These are phyloP conservation scores for Cochlearia excelsa DNA, from an alignment of 345 rosid species.

Conservation along the genomic window DNA sequence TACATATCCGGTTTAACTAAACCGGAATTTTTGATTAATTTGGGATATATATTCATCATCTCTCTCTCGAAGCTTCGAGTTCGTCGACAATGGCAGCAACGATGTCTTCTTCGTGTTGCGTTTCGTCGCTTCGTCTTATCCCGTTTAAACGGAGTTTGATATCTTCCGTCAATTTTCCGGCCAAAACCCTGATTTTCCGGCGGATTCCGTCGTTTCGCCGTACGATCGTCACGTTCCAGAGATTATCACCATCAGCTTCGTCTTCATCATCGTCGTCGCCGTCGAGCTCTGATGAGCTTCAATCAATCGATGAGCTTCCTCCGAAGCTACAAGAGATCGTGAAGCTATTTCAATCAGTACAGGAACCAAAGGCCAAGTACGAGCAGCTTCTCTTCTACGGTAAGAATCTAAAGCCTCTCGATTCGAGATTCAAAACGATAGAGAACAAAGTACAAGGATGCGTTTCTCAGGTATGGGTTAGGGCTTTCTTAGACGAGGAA, in stretches of 20 bases:
- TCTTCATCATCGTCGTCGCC: constrained; percentile 39
- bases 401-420: constrained; percentile 66
- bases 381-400: constrained; percentile 85
- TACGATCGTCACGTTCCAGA: constrained; percentile 47
- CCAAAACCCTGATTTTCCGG: constrained; percentile 37
- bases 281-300: constrained; percentile 44
- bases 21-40: background rate
- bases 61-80: constrained; percentile 29
- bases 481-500: constrained; percentile 67
- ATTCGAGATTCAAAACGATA: constrained; percentile 59
- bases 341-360: constrained; percentile 75
- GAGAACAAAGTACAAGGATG: constrained; percentile 94
- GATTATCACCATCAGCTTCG: constrained; percentile 29
- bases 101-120: constrained; percentile 29
- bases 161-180: constrained; percentile 20
- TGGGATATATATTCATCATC: background rate
- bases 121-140: constrained; percentile 22
- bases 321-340: constrained; percentile 82
- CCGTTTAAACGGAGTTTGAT: background rate
- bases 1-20: constrained; percentile 20
- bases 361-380: constrained; percentile 71
- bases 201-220: constrained; percentile 30
- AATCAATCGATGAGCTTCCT: constrained; percentile 80
- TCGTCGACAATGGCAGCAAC: constrained; percentile 25
- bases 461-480: constrained; percentile 93